These are phyloP conservation scores for Scenedesmus sp. DNA, from an alignment of 163 green algal species.

Conservation along the genomic window DNA sequence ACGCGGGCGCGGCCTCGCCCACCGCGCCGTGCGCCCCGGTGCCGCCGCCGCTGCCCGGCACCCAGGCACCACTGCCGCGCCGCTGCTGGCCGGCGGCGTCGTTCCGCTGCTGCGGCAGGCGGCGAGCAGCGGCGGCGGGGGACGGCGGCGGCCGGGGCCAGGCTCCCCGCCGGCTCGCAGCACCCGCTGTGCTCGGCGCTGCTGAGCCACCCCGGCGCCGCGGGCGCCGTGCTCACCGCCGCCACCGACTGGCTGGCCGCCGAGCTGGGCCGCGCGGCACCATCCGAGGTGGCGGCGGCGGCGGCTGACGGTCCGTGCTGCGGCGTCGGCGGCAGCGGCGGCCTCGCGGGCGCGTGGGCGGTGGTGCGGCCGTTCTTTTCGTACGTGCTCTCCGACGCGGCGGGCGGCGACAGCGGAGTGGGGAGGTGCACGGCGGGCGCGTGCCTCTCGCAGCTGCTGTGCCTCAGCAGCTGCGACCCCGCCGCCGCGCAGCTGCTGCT, in stretches of 20 bases:
- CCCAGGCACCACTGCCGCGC: slow-evolving; percentile 5
- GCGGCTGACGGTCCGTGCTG: neutral
- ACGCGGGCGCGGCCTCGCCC: neutral
- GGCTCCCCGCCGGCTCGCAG: slow-evolving; percentile 2
- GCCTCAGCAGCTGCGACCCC: slow-evolving; percentile 16
- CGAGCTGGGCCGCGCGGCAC: neutral
- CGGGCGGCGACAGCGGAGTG: neutral
- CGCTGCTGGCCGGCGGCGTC: neutral
- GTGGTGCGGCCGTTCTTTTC: slow-evolving; percentile 12
- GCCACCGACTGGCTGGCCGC: slow-evolving; percentile 38
- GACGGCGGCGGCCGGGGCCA: neutral
- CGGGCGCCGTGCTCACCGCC: slow-evolving; percentile 1
- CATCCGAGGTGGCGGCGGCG: slow-evolving; percentile 11
- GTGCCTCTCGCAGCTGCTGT: slow-evolving; percentile 31
- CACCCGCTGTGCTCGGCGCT: slow-evolving; percentile 25
- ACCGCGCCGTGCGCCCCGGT: neutral
- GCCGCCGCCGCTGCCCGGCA: too few species aligned
- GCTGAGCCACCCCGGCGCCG: slow-evolving; percentile 35
- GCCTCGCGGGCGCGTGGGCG: slow-evolving; percentile 3
- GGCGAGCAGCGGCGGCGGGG: neutral
- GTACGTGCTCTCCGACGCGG: slow-evolving; percentile 20
- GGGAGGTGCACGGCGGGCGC: neutral
- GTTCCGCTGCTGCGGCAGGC: slow-evolving; percentile 15
- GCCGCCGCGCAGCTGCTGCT: slow-evolving; percentile 37
- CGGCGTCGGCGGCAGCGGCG: neutral